phyloP scores from a whole-genome alignment of 1,139 yeast genomes.

The Geotrichum restrictum region DNA sequence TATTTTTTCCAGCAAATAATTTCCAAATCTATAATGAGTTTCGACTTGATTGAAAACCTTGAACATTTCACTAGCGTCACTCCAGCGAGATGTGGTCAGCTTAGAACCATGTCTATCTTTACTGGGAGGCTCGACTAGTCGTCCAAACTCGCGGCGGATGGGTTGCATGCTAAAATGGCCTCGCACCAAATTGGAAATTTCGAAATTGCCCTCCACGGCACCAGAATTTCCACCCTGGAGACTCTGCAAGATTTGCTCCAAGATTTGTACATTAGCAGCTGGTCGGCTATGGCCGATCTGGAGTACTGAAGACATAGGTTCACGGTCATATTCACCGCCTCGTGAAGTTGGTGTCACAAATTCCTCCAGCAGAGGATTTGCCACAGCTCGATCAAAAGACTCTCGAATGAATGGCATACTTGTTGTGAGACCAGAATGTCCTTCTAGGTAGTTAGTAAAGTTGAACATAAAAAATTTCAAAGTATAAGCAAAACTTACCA shows the following conservation, averaged over 20 bases:
- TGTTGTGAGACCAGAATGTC: background rate
- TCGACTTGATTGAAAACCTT: slow-evolving; percentile 45
- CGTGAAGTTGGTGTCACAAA: slow-evolving; percentile 1
- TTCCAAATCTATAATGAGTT: slow-evolving; percentile 48
- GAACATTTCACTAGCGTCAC: slow-evolving; percentile 52
- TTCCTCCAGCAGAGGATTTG: slow-evolving; percentile 18
- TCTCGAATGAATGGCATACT: background rate
- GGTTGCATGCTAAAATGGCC: background rate
- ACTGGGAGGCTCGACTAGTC: slow-evolving; percentile 23
- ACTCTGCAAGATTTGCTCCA: slow-evolving; percentile 15
- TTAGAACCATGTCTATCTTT: slow-evolving; percentile 38
- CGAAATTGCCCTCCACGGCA: slow-evolving; percentile 9
- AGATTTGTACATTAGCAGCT: slow-evolving; percentile 1
- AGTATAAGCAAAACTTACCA: slow-evolving; percentile 5
- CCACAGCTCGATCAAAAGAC: slow-evolving; percentile 6
- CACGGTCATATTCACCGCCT: background rate
- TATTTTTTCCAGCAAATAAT: slow-evolving; percentile 45
- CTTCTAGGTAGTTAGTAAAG: slow-evolving; percentile 2
- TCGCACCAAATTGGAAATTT: slow-evolving; percentile 2
- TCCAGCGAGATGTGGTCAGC: slow-evolving; percentile 69
- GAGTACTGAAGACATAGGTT: slow-evolving; percentile 3
- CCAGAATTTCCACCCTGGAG: slow-evolving; percentile 6
- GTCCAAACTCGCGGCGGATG: slow-evolving; percentile 4
- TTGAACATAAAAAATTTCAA: background rate
- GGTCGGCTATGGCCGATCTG: slow-evolving; percentile 3